phyloP scores from a whole-genome alignment of 768 basidiomycete genomes.

The Agaricus blazei region DNA sequence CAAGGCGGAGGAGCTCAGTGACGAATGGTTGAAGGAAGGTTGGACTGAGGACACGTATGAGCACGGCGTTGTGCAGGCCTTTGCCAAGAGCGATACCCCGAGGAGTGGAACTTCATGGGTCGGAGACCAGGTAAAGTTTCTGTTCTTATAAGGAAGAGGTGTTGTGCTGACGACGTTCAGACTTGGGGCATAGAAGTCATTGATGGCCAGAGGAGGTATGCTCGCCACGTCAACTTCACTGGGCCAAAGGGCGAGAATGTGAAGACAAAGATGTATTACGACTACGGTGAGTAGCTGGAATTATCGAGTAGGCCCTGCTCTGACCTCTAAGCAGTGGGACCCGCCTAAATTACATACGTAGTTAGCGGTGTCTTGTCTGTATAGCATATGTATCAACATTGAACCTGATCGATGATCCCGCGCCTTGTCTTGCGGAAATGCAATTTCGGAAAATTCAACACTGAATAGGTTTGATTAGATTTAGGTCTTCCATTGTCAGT shows the following conservation, averaged over 20 bases:
- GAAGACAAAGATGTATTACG: slow-evolving; percentile 54
- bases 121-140: slow-evolving; percentile 47
- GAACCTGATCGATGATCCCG: neutral
- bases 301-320: neutral
- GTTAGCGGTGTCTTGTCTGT: slow-evolving; percentile 5
- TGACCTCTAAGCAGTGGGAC: slow-evolving; percentile 8
- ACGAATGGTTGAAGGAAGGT: slow-evolving; percentile 35
- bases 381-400: neutral
- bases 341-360: neutral
- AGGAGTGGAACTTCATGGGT: slow-evolving; percentile 62
- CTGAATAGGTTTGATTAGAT: too few species aligned
- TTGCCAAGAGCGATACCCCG: slow-evolving; percentile 53
- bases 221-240: slow-evolving; percentile 57
- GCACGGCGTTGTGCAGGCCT: slow-evolving; percentile 40
- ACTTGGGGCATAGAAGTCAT: slow-evolving; percentile 64
- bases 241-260: slow-evolving; percentile 57
- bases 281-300: slow-evolving; percentile 53
- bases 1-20: slow-evolving; percentile 39
- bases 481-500: too few species aligned
- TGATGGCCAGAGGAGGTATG: slow-evolving; percentile 55
- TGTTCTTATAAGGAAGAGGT: neutral
- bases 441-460: too few species aligned
- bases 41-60: slow-evolving; percentile 38
- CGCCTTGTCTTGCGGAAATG: too few species aligned
- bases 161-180: slow-evolving; percentile 16